phyloP scores from a whole-genome alignment of 208 protist species.

The Leishmania lainsoni region DNA sequence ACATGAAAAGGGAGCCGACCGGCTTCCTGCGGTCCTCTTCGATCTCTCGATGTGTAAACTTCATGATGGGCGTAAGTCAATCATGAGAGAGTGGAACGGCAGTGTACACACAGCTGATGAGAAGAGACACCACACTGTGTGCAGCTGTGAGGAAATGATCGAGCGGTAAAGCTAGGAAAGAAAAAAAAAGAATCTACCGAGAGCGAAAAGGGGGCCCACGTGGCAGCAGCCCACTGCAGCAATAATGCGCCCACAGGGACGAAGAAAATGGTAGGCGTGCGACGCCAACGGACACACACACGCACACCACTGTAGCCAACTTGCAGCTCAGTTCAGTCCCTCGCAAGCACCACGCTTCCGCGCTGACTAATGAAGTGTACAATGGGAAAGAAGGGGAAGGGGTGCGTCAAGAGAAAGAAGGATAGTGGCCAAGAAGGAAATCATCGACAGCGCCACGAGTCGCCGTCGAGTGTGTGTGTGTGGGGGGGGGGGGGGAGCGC shows the following conservation, averaged over 20 bases:
- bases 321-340: neutral
- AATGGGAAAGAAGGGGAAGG: too few relatives aligned
- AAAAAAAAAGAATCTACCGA: neutral
- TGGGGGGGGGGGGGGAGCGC: neutral
- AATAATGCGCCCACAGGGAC: neutral
- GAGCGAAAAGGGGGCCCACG: neutral
- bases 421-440: neutral
- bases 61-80: conserved; percentile 8
- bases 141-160: neutral
- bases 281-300: neutral
- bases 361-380: neutral
- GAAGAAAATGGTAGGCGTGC: neutral
- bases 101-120: too few relatives aligned
- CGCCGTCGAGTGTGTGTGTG: neutral
- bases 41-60: conserved; percentile 55
- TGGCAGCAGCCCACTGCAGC: neutral
- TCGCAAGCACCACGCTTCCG: neutral
- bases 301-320: neutral
- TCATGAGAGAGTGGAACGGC: neutral
- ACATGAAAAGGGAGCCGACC: conserved; percentile 72
- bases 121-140: neutral
- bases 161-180: neutral
- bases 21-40: conserved; percentile 55
- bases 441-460: neutral
- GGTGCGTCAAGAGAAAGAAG: neutral